Base-by-base conservation (phyloP, 2,329 filamentous ascomycete species). In the Alternaria gaisen region DNA sequence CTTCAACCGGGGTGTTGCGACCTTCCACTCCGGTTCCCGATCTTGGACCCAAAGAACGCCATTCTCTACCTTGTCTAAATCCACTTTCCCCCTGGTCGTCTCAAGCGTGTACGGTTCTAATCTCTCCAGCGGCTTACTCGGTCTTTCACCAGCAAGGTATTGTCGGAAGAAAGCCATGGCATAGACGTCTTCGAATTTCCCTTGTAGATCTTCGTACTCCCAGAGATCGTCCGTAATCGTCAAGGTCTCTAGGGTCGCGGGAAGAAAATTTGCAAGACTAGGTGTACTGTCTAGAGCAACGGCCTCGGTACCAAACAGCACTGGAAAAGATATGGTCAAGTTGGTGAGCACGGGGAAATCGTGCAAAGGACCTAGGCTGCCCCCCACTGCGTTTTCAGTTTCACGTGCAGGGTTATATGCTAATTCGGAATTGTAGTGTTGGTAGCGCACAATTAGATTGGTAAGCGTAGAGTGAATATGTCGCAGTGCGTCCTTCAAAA, bases 1-100 rank as follows among this genome's bases (percentile, higher is more conserved):
- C 28, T 20, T 58, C 38, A 58, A 22, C 7, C 20, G 42, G 12
- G 50, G 54, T n/a, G 59, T 61, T 10, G 59, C 59, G 12, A 28
- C 32, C 36, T 53, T 58, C 50, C 59, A 58, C 51, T 40, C 57
- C 2, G 38, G 57, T 38, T 51, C 51, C 2, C 24, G 11, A 18
- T 32, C 30, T 30, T 24, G 24, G 24, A 18, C 18, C 54, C 60
- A 62, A 18, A 36, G 20, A 38, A 38, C 9, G 11, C 30, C 9
- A 12, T 32, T 12, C 10, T 32, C 30, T 12, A 32, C 11, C 16
- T 24, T 10, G 30, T 12, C 30, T 32, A 32, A 10, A 32, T 26
- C 24, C 2, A 26, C 24, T 26, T 26, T 2, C 24, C 24, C 24
- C 24, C 24, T 26, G 24, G 24, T 26, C 24, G 24, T 26, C 24